Percentiles rank a stretch among this genome's conserved stretches.
These are phyloP conservation scores for Isoetes taiwanensis DNA, from an alignment of 75 land plant species.

Conservation along the genomic window DNA sequence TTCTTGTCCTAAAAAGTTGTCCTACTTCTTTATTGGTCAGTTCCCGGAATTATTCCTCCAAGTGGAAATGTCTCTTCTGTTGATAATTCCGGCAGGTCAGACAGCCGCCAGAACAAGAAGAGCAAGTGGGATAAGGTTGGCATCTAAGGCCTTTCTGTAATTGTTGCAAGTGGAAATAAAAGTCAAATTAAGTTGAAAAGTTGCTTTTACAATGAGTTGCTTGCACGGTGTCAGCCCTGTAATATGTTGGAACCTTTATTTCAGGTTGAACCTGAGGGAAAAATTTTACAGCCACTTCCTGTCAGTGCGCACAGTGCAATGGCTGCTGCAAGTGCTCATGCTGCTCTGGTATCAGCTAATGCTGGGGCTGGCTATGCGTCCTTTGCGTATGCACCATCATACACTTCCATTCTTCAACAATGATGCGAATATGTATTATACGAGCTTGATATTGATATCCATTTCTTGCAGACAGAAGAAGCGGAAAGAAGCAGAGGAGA, in stretches of 20 bases:
- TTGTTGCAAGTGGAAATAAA: too few species aligned
- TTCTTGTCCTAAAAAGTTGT: slow-evolving; percentile 9
- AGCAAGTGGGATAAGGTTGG: slow-evolving; percentile 99
- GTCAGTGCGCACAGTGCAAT: slow-evolving; percentile 31
- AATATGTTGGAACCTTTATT: not conserved
- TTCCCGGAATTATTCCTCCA: not conserved
- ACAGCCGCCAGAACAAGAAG: slow-evolving; percentile 60
- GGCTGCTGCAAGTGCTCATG: slow-evolving; percentile 31
- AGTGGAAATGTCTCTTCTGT: too few species aligned
- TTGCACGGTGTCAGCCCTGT: not conserved
- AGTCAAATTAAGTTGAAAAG: too few species aligned
- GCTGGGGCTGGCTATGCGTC: slow-evolving; percentile 65
- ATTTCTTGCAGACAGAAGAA: slow-evolving; percentile 39
- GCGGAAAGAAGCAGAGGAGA: slow-evolving; percentile 58
- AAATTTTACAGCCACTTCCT: slow-evolving; percentile 13
- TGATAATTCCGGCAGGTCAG: slow-evolving; percentile 18
- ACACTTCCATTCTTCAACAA: too few species aligned
- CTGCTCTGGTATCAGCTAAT: slow-evolving; percentile 40
- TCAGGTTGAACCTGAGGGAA: slow-evolving; percentile 59
- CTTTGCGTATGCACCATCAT: slow-evolving; percentile 41
- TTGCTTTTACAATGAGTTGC: too few species aligned
- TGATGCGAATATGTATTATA: not conserved
- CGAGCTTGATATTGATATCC: not conserved
- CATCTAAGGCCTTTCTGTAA: too few species aligned
- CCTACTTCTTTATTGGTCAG: not conserved